Evolutionary conservation across 1,284 basidiomycete genomes (phyloP).

Genomic region (Amylostereum chailletii): DNA sequence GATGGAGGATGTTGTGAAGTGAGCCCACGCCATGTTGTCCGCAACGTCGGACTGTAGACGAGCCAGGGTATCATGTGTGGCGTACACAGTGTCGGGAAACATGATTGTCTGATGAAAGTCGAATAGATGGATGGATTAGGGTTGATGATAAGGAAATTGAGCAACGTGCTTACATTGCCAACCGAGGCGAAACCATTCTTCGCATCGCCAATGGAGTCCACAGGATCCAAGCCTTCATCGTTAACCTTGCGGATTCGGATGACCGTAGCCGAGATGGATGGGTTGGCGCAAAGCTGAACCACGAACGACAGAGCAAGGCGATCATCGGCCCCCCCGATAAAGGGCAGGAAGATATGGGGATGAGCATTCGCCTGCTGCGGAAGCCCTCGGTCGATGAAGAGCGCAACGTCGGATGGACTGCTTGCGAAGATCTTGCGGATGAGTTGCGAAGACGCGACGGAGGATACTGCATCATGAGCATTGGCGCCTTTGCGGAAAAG

Average conservation of each 20-base stretch:
- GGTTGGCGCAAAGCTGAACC: conserved; percentile 68
- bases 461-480: conserved; percentile 27
- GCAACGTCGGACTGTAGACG: conserved; percentile 63
- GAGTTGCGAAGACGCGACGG: conserved; percentile 67
- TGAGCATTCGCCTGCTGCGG: conserved; percentile 16
- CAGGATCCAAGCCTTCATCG: conserved; percentile 4
- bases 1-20: conserved; percentile 28
- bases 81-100: conserved; percentile 64
- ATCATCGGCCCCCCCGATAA: conserved; percentile 91
- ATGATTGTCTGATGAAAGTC: conserved; percentile 27
- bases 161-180: too few species aligned
- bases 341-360: conserved; percentile 77
- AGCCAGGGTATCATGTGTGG: conserved; percentile 48
- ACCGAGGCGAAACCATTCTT: too few species aligned
- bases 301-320: conserved; percentile 74
- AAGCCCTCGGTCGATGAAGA: conserved; percentile 68
- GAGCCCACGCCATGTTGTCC: conserved; percentile 62
- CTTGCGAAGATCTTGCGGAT: conserved; percentile 74
- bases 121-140: too few species aligned
- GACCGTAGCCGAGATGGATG: conserved; percentile 60
- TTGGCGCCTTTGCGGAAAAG: conserved; percentile 33
- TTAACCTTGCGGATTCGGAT: conserved; percentile 46
- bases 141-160: too few species aligned
- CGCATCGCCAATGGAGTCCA: too few species aligned
- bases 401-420: conserved; percentile 59